Evolutionary conservation across 345 rosid species (phyloP).

Genomic region (Boechera retrofracta): DNA sequence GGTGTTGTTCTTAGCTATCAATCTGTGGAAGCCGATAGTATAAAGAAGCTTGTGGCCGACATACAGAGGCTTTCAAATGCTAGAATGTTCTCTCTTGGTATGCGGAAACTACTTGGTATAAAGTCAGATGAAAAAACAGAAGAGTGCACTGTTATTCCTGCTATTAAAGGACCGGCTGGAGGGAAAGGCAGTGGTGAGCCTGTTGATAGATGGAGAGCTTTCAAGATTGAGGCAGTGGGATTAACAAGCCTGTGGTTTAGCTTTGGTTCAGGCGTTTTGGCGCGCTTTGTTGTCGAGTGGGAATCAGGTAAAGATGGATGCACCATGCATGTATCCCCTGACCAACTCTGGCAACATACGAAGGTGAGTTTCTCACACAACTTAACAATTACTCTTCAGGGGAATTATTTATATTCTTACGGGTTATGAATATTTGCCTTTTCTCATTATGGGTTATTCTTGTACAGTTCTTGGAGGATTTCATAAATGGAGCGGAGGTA

Average conservation of each 20-base stretch:
- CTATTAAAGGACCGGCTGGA: constrained; percentile 59
- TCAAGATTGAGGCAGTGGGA: constrained; percentile 95
- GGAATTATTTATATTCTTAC: background rate
- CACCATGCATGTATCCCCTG: constrained; percentile 99
- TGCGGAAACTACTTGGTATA: constrained; percentile 92
- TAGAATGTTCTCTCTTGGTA: constrained; percentile 91
- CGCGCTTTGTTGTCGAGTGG: constrained; percentile 99
- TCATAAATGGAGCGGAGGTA: constrained; percentile 95
- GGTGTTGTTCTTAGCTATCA: constrained; percentile 96
- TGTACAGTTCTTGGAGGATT: constrained; percentile 85
- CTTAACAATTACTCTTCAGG: constrained; percentile 20
- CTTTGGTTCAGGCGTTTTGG: constrained; percentile 87
- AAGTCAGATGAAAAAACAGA: constrained; percentile 80
- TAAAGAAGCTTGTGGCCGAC: constrained; percentile 92
- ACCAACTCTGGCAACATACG: constrained; percentile 99
- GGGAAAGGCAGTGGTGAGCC: constrained; percentile 69
- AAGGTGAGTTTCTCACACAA: constrained; percentile 56
- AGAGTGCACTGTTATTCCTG: constrained; percentile 57
- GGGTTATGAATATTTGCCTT: background rate
- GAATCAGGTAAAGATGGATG: constrained; percentile 97
- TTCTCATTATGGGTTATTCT: constrained; percentile 24
- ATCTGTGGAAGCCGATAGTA: constrained; percentile 89
- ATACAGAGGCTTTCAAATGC: constrained; percentile 94
- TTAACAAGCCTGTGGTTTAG: constrained; percentile 96
- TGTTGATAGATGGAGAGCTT: constrained; percentile 86